A percentile compares a stretch with the other conserved stretches of the same genome.
Evolutionary conservation across 2,329 filamentous ascomycete genomes (phyloP).

Genomic region (Apiospora pterosperma): DNA sequence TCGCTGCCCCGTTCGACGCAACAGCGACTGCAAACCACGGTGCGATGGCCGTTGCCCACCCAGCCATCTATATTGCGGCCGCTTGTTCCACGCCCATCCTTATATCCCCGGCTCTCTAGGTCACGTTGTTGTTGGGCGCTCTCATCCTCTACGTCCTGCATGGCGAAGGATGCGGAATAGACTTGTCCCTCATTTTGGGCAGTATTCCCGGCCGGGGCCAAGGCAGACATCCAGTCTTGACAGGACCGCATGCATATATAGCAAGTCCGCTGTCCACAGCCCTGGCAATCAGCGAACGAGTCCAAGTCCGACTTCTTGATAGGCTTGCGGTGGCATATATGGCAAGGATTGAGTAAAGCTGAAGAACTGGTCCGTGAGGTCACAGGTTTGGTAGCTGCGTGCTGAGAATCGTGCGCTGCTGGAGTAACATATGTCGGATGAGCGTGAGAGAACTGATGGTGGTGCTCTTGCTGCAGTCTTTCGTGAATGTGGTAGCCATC

Average conservation of each 20-base stretch:
- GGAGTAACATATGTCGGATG: slow-evolving; percentile 14
- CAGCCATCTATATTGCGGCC: slow-evolving; percentile 34
- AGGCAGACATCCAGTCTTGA: slow-evolving; percentile 40
- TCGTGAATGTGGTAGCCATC: background rate
- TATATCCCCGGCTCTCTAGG: background rate
- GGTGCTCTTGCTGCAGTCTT: slow-evolving; percentile 11
- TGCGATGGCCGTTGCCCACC: slow-evolving; percentile 40
- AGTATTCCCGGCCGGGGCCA: background rate
- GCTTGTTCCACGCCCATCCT: slow-evolving; percentile 15
- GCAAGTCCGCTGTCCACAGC: slow-evolving; percentile 60
- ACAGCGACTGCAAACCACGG: slow-evolving; percentile 63
- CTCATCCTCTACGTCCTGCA: slow-evolving; percentile 45
- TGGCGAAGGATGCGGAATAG: slow-evolving; percentile 43
- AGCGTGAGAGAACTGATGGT: slow-evolving; percentile 22
- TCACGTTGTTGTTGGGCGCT: slow-evolving; percentile 6
- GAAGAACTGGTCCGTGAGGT: slow-evolving; percentile 15
- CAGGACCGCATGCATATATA: slow-evolving; percentile 68
- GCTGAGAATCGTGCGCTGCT: slow-evolving; percentile 13
- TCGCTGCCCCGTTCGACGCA: slow-evolving; percentile 63
- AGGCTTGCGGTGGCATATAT: slow-evolving; percentile 65
- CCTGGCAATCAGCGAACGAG: slow-evolving; percentile 61
- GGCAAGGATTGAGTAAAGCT: slow-evolving; percentile 51
- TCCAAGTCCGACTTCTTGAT: slow-evolving; percentile 64
- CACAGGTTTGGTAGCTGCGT: slow-evolving; percentile 9
- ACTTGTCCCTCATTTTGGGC: slow-evolving; percentile 28